Conservation (phyloP, 345 rosid genomes). For the Mallotus nudiflorus region DNA sequence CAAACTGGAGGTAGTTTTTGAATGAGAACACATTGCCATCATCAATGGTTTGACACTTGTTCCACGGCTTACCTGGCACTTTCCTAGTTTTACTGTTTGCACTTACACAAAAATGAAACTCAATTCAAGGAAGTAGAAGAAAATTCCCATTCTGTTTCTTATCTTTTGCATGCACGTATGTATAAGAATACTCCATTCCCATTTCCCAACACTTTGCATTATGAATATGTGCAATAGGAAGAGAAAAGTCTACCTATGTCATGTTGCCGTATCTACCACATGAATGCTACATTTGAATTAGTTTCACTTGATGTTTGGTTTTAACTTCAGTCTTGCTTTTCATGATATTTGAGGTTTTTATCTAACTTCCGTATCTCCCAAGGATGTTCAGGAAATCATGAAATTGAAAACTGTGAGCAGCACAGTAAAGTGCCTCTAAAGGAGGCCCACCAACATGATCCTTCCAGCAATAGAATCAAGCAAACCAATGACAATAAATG, state of each 20-base stretch:
- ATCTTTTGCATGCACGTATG: background rate
- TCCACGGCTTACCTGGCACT: background rate
- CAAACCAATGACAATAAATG: conserved; percentile 31
- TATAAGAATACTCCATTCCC: background rate
- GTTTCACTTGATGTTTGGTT: background rate
- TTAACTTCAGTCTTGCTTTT: conserved; percentile 13
- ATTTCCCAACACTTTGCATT: background rate
- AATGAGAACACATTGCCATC: background rate
- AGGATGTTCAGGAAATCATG: conserved; percentile 35
- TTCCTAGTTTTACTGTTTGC: background rate
- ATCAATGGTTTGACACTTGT: background rate
- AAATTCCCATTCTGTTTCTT: background rate
- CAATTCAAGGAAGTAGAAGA: background rate
- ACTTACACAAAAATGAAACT: background rate
- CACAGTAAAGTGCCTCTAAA: conserved; percentile 36
- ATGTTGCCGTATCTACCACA: background rate
- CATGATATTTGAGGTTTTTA: conserved; percentile 9
- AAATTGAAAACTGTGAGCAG: conserved; percentile 35
- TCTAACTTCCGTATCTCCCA: conserved; percentile 9
- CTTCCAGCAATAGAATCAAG: conserved; percentile 31
- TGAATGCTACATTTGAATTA: background rate
- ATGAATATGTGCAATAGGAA: background rate
- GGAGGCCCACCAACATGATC: conserved; percentile 32
- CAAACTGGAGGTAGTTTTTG: background rate
- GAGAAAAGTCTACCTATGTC: background rate